Evolutionary conservation across 768 basidiomycete species (phyloP), one percentile per base, ranked within the genome.

Genomic region (Pleurotus cornucopiae): DNA sequence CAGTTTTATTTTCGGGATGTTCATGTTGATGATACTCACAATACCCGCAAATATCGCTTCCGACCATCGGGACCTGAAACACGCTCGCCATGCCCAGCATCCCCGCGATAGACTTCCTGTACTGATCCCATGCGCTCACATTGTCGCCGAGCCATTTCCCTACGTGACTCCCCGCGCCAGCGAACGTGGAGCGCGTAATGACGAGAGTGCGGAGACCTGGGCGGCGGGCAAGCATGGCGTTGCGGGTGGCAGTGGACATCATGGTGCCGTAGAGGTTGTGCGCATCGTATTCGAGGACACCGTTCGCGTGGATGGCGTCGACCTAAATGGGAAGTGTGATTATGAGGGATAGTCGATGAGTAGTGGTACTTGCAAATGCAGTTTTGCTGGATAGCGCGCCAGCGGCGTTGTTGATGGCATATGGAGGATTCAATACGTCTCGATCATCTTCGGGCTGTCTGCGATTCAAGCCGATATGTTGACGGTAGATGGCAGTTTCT

Each of bases 121-220:
- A 88, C 48, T 86, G 79, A 0, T 70, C 73, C 84, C 85, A 87
- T 1, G 63, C 56, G 57, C 79, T 81, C 56, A 84, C 58, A 60
- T 86, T 87, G 66, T 88, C 85, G 1, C 86, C 87, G 1, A 88
- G 73, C 86, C 86, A 88, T 66, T 89, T 88, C 12, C 85, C 85
- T n/a, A 86, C 84, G 53, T 79, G 75, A 21, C 68, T 66, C 5
- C 87, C 87, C 2, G 85, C 84, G 38, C 87, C 86, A 1, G 83
- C 83, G 59, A 86, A 88, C 2, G 87, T 88, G 7, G 86, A 88
- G 18, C 87, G 85, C 0, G 87, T 89, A 62, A 88, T 87, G 62
- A 88, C 74, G 34, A 88, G 71, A 2, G 86, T 77, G 1, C 83
- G 78, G 39, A 75, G 68, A 0, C 80, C 82, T 11, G 87, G 86